Conservation (phyloP, 768 basidiomycete genomes). For the Chalciporus pseudorubinellus region DNA sequence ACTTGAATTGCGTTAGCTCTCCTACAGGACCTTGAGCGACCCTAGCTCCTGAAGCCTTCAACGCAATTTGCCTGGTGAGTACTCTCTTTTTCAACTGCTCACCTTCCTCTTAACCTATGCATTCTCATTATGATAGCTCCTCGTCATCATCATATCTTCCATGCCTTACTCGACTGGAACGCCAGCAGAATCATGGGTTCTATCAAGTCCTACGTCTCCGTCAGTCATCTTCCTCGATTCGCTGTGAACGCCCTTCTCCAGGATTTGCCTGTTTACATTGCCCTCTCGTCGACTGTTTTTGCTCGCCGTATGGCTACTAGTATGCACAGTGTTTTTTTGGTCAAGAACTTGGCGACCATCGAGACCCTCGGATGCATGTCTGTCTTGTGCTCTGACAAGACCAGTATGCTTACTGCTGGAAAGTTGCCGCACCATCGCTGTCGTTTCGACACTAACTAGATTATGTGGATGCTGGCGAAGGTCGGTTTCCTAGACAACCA, state of each 20-base stretch:
- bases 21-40: conserved; percentile 48
- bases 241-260: conserved; percentile 7
- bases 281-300: conserved; percentile 48
- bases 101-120: conserved; percentile 10
- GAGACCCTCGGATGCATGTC: conserved; percentile 53
- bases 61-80: conserved; percentile 45
- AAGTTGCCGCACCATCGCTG: conserved; percentile 33
- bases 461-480: conserved; percentile 35
- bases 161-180: conserved; percentile 49
- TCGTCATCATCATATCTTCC: conserved; percentile 44
- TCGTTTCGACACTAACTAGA: not conserved
- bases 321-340: conserved; percentile 42
- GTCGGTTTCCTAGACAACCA: conserved; percentile 36
- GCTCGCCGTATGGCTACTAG: conserved; percentile 52
- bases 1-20: conserved; percentile 40
- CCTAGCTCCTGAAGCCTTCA: conserved; percentile 37
- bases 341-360: conserved; percentile 50
- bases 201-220: conserved; percentile 41
- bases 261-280: conserved; percentile 40
- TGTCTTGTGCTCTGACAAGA: conserved; percentile 53
- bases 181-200: conserved; percentile 49
- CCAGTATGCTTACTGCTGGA: conserved; percentile 46
- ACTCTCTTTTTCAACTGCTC: conserved; percentile 1
- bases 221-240: not conserved
- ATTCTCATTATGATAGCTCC: conserved; percentile 31